Base-by-base conservation (phyloP, 352 stramenopile genomes). In the Plasmopara viticola region DNA sequence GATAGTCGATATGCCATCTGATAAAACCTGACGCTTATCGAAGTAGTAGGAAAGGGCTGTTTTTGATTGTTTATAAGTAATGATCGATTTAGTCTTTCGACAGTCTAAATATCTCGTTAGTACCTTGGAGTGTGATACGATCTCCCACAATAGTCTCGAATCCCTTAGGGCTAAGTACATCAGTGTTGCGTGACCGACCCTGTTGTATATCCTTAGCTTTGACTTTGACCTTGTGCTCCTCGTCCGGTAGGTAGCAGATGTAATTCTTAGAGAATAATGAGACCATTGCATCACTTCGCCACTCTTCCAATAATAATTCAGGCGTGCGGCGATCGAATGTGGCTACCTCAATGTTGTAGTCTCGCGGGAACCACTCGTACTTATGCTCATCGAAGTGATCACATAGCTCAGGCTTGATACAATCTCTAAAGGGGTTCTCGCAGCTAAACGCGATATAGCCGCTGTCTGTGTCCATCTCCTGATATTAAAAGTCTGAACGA, bases 121-220 rank as follows among this genome's bases (percentile, higher is more conserved):
- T 35, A 35, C 31, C 31, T 35, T 12, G 31, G 6, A 35, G 31
- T 12, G 31, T 35, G 31, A 35, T 35, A 12, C 10, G 31, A 35
- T 35, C 31, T 35, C 31, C 2, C 10, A 35, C 31, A 5, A 35
- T 12, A 35, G 31, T 12, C 10, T 35, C 10, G 6, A 35, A 35
- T 12, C 31, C 14, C 15, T 44, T n/a, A 44, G 38, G 38, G 18
- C 9, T 44, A 44, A 44, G 15, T 25, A 44, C 38, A 44, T n/a
- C 38, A 25, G 15, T 44, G 14, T 44, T 44, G 15, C 38, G 38
- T 25, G 9, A 7, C 15, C 13, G 9, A 25, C 38, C 15, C 38
- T 44, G 38, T 9, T 44, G 15, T 25, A 44, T 44, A 44, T n/a
- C 35, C 31, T 35, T 35, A 12, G 10, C 31, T 5, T 1, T 12